These are phyloP conservation scores for Atractiella rhizophila DNA, from an alignment of 768 basidiomycete genomes.

Conservation along the genomic window DNA sequence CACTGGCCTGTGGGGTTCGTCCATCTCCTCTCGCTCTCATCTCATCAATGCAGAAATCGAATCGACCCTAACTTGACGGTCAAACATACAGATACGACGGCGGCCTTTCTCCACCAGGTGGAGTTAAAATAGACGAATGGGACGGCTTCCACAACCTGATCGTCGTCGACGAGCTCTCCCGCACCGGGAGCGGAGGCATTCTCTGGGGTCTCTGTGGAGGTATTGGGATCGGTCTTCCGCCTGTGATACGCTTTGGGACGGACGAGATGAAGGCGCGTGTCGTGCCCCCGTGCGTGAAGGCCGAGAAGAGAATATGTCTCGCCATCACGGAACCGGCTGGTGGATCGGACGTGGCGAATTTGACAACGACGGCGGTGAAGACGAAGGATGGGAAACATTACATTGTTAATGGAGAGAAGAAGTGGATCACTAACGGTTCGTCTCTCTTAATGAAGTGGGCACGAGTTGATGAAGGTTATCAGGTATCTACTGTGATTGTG, in stretches of 20 bases:
- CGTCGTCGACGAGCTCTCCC: constrained; percentile 7
- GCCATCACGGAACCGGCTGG: constrained; percentile 8
- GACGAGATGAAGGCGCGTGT: constrained; percentile 6
- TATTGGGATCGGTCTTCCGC: constrained; percentile 8
- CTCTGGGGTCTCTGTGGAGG: constrained; percentile 9
- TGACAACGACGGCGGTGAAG: constrained; percentile 9
- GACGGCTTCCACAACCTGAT: constrained; percentile 9
- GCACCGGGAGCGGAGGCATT: not conserved
- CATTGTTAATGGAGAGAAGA: constrained; percentile 14
- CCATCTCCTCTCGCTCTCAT: too few relatives aligned
- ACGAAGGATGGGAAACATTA: constrained; percentile 7
- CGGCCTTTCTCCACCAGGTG: constrained; percentile 6
- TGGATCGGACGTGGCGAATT: constrained; percentile 12
- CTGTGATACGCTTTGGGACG: constrained; percentile 4
- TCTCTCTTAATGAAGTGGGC: not conserved
- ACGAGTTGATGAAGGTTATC: constrained; percentile 5
- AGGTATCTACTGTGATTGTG: constrained; percentile 9
- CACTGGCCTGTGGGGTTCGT: too few relatives aligned
- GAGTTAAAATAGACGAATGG: constrained; percentile 6
- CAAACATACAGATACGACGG: not conserved
- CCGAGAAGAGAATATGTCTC: constrained; percentile 11
- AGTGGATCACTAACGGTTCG: not conserved
- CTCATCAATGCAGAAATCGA: not conserved
- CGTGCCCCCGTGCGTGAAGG: constrained; percentile 4
- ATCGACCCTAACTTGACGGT: not conserved